phyloP scores from a whole-genome alignment of 441 rosid species.

The Cnidoscolus chayamansa region DNA sequence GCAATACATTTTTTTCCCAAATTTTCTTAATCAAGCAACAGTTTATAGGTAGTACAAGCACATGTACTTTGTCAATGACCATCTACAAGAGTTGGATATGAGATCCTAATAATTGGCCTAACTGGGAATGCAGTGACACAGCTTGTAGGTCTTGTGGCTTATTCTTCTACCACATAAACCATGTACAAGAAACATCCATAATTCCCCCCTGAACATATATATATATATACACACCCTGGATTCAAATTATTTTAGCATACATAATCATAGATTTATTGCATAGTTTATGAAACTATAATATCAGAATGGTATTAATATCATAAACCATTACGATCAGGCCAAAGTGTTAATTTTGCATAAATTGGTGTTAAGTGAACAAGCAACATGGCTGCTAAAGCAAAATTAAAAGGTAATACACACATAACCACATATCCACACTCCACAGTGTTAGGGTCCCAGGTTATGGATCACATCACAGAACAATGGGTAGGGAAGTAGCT shows the following conservation, averaged over 20 bases:
- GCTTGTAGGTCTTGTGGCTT: constrained; percentile 5
- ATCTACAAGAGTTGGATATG: not conserved
- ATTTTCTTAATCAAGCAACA: no score
- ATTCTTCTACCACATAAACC: not conserved
- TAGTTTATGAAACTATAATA: not conserved
- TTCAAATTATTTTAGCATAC: not conserved
- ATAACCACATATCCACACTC: not conserved
- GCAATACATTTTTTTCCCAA: not conserved
- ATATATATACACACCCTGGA: not conserved
- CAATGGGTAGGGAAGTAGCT: no score
- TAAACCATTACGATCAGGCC: not conserved
- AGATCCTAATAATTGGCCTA: not conserved
- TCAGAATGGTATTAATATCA: not conserved
- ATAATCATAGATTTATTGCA: not conserved
- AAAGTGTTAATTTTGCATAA: not conserved
- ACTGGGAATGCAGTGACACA: not conserved
- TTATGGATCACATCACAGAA: no score
- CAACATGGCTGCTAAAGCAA: not conserved
- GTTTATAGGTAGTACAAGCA: not conserved
- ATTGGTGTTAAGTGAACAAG: not conserved
- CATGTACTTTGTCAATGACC: not conserved
- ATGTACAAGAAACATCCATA: not conserved
- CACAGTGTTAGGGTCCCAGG: no score
- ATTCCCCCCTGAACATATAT: not conserved
- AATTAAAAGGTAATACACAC: not conserved